Base-by-base conservation (phyloP, 1,284 basidiomycete genomes). In the Microbotryum silenes-acaulis region DNA sequence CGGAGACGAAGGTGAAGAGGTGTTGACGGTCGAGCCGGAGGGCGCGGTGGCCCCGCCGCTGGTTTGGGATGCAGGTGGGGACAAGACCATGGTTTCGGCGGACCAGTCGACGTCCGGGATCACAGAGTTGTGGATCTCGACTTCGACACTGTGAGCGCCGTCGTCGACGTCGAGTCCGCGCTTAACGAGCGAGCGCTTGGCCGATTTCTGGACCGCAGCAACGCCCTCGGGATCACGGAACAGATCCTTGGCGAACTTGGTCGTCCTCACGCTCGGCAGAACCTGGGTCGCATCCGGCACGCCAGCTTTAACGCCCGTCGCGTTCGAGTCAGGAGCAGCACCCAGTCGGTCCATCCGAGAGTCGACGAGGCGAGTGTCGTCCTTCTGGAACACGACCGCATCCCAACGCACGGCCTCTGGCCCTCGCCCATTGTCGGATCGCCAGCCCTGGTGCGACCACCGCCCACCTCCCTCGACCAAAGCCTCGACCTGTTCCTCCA, bases 401-500 rank as follows among this genome's bases (percentile, higher is more conserved):
- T 75, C 70, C 59, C 70, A 71, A 23, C 72, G 64, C 23, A 91
- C 86, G 1, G 60, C 66, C n/a, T 71, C 62, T 2, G 65, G 52
- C 1, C 64, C 66, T 14, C 62, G 61, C 7, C 69, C 65, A 27
- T 68, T 64, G 45, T 67, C 57, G 27, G 62, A 60, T 53, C 64
- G 61, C 65, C 65, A 72, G 12, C 65, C 68, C 51, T 85, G 82
- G 54, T 85, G 88, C 8, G 61, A 67, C 74, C 77, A 78, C 46
- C 76, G 68, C 10, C 77, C 77, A 27, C 78, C 78, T 9, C 93
- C 94, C 76, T 98, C 94, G 21, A 97, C 85, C 12, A 98, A 80
- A 14, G 92, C 91, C 75, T 97, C 94, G 12, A 97, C 82, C 72
- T 86, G 85, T 71, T 97, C 84, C 47, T 78, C 77, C 16, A 83